Evolutionary conservation across 2,329 filamentous ascomycete species (phyloP).

Genomic region (Domatiomyces catenatus): DNA sequence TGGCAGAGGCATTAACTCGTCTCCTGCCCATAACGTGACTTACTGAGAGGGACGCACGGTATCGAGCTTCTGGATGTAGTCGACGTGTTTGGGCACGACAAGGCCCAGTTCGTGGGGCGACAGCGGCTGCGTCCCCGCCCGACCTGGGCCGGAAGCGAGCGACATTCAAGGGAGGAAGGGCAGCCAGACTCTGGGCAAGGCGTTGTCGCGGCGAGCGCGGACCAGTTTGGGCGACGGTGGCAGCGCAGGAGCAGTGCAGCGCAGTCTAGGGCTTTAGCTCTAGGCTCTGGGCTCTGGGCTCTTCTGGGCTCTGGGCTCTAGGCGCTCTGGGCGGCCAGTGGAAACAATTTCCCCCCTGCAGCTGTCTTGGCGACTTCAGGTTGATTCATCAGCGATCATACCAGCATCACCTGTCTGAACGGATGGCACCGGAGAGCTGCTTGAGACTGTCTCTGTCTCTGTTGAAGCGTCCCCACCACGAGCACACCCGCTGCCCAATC

Average conservation of each 20-base stretch:
- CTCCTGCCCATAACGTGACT: not conserved
- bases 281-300: no score
- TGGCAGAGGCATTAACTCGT: conserved; percentile 23
- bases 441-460: not conserved
- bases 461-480: not conserved
- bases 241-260: no score
- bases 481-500: not conserved
- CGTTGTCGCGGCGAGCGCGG: no score
- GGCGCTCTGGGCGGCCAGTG: no score
- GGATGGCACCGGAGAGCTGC: not conserved
- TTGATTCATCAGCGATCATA: not conserved
- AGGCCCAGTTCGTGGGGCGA: conserved; percentile 35
- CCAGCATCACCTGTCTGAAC: not conserved
- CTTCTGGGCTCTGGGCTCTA: no score
- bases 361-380: not conserved
- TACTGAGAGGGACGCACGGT: conserved; percentile 41
- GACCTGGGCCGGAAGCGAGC: conserved; percentile 44
- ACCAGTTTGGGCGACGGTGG: no score
- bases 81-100: conserved; percentile 56
- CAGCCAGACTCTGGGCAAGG: no score
- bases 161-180: conserved; percentile 31
- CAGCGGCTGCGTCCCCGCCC: conserved; percentile 28
- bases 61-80: conserved; percentile 85
- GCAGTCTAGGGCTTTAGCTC: no score
- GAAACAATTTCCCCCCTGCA: not conserved